Percentiles rank a stretch among this genome's conserved stretches.
Conservation (phyloP, 1,139 yeast species). For the Pichia sp. region DNA sequence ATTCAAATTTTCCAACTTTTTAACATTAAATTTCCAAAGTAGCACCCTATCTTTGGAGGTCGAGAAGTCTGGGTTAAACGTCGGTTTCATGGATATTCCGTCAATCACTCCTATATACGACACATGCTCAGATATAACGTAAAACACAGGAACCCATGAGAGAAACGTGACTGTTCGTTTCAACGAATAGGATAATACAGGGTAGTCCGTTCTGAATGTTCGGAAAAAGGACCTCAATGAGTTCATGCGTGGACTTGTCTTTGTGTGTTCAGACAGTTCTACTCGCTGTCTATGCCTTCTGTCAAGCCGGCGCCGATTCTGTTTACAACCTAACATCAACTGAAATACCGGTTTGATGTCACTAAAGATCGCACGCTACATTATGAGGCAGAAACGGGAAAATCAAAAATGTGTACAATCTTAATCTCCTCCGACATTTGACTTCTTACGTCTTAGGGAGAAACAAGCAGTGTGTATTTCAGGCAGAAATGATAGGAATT, state of each 20-base stretch:
- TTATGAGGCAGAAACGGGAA: not conserved
- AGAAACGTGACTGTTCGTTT: slow-evolving; percentile 31
- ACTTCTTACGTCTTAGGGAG: no score
- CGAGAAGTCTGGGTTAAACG: slow-evolving; percentile 58
- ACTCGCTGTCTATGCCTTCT: no score
- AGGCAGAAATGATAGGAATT: no score
- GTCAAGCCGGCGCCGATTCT: no score
- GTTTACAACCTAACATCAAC: not conserved
- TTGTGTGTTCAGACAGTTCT: no score
- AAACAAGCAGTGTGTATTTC: no score
- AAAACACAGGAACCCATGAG: slow-evolving; percentile 77
- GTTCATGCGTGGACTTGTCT: slow-evolving; percentile 4
- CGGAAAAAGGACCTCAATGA: not conserved
- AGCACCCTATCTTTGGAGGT: slow-evolving; percentile 58
- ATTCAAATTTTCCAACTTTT: slow-evolving; percentile 42
- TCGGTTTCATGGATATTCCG: slow-evolving; percentile 87
- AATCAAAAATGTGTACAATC: not conserved
- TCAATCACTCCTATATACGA: slow-evolving; percentile 72
- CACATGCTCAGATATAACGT: slow-evolving; percentile 65
- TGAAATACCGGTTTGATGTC: not conserved
- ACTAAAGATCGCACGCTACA: not conserved
- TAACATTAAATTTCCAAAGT: slow-evolving; percentile 60
- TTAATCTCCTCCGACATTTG: no score
- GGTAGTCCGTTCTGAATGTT: slow-evolving; percentile 5
- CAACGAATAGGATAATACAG: slow-evolving; percentile 25